Evolutionary conservation across 2,329 filamentous ascomycete species (phyloP).

Genomic region (Aureobasidium sp.): DNA sequence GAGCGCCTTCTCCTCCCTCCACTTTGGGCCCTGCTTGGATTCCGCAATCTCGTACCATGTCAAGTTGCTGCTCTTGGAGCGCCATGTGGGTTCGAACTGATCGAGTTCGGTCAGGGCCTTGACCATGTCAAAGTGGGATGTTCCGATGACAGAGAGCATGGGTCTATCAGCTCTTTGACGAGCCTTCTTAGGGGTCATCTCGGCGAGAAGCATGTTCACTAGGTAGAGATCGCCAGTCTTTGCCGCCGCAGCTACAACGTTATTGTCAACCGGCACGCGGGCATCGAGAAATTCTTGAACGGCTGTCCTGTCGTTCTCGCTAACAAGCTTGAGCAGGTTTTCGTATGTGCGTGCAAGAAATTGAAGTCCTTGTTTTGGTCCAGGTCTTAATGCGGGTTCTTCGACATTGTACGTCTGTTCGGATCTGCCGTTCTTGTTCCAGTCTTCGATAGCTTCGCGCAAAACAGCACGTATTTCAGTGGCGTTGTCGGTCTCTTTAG

Average conservation of each 20-base stretch:
- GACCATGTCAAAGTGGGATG: slow-evolving; percentile 77
- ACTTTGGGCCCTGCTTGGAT: slow-evolving; percentile 74
- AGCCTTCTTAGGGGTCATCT: slow-evolving; percentile 51
- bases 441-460: slow-evolving; percentile 39
- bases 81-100: slow-evolving; percentile 74
- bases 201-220: slow-evolving; percentile 60
- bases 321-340: slow-evolving; percentile 42
- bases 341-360: slow-evolving; percentile 46
- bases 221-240: slow-evolving; percentile 86
- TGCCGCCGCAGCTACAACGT: slow-evolving; percentile 83
- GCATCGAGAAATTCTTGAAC: slow-evolving; percentile 43
- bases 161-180: slow-evolving; percentile 75
- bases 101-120: slow-evolving; percentile 38
- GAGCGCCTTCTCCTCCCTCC: slow-evolving; percentile 79
- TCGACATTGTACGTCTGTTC: slow-evolving; percentile 46
- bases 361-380: slow-evolving; percentile 35
- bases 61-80: slow-evolving; percentile 59
- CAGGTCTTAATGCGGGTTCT: slow-evolving; percentile 32
- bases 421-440: slow-evolving; percentile 30
- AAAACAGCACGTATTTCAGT: slow-evolving; percentile 54
- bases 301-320: slow-evolving; percentile 42
- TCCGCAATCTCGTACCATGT: slow-evolving; percentile 84
- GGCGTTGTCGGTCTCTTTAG: slow-evolving; percentile 72
- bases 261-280: slow-evolving; percentile 54
- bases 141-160: slow-evolving; percentile 88